Conservation (phyloP, 352 stramenopile genomes). For the Phytophthora ramorum region DNA sequence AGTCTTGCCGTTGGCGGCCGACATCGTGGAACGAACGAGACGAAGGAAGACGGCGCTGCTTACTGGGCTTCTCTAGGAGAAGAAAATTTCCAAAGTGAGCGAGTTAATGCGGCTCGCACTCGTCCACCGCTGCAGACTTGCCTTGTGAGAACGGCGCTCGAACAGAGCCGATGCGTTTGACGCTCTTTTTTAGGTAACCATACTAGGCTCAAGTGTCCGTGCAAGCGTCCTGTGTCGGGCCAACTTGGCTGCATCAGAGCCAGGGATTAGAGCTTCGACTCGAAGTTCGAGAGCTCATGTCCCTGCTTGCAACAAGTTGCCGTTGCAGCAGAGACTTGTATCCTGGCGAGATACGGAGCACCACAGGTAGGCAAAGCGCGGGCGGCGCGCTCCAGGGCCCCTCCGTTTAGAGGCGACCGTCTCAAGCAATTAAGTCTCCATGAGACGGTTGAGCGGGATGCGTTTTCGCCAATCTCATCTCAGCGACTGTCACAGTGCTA, state of each 20-base stretch:
- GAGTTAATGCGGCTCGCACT: slow-evolving; percentile 23
- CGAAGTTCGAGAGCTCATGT: slow-evolving; percentile 37
- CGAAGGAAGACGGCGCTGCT: slow-evolving; percentile 17
- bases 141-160: slow-evolving; percentile 17
- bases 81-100: slow-evolving; percentile 39
- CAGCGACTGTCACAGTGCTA: slow-evolving; percentile 26
- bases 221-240: slow-evolving; percentile 15
- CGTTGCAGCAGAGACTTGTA: slow-evolving; percentile 29
- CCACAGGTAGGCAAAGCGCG: slow-evolving; percentile 21
- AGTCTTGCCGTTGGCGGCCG: slow-evolving; percentile 34
- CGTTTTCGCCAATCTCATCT: slow-evolving; percentile 25
- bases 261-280: slow-evolving; percentile 10
- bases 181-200: slow-evolving; percentile 28
- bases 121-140: slow-evolving; percentile 31
- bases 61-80: slow-evolving; percentile 28
- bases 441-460: slow-evolving; percentile 9
- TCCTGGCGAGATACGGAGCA: slow-evolving; percentile 35
- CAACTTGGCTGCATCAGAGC: slow-evolving; percentile 14
- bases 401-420: slow-evolving; percentile 37
- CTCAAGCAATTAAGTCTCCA: slow-evolving; percentile 6
- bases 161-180: slow-evolving; percentile 20
- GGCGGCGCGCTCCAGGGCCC: slow-evolving; percentile 1
- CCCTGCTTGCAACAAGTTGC: slow-evolving; percentile 37
- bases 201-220: slow-evolving; percentile 20
- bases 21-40: slow-evolving; percentile 35